Evolutionary conservation across 2,329 filamentous ascomycete genomes (phyloP), one percentile per base, ranked within the genome.

Genomic region (Talaromyces albobiverticillius): DNA sequence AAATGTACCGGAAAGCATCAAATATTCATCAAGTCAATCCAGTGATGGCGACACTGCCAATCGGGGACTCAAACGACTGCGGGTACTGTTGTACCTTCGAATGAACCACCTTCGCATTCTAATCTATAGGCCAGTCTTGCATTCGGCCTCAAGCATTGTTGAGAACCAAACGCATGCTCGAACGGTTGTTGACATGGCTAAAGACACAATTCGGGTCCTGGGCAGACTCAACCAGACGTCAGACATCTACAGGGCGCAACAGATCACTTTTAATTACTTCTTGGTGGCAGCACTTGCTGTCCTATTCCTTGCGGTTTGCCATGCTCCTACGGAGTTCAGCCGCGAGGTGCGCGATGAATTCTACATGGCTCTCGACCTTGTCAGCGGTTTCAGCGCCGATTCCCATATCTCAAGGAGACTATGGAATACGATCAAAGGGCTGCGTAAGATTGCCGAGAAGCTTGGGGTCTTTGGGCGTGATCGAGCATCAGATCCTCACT

Each of bases 71-170:
- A 85, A 86, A 61, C 85, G 92, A 4, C 77, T 95, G 11, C 87
- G 89, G 57, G 86, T 96, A 45, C 85, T 94, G 68, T 86, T 94
- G 16, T 94, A 95, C 67, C 76, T 96, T 14, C 84, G 92, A 36
- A 83, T 90, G 40, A 96, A 96, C 63, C 91, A 95, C 74, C 89
- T 95, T 73, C 87, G 92, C 4, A 94, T 92, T 55, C 85, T 90
- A 67, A 88, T 96, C 25, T 92, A 95, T 69, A 89, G 90, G 0
- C 91, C 91, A 0, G 86, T 96, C 2, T 76, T 97, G 8, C 90
- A 96, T 69, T 93, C 88, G 16, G 85, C 89, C 3, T 88, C 84
- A 11, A 92, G 86, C 62, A 96, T 96, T 63, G 83, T 88, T 73
- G 82, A 87, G 54, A 87, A 95, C 65, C 80, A 86, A 48, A 73